phyloP scores from a whole-genome alignment of 2,329 filamentous ascomycete genomes.

The Fusarium sp. region DNA sequence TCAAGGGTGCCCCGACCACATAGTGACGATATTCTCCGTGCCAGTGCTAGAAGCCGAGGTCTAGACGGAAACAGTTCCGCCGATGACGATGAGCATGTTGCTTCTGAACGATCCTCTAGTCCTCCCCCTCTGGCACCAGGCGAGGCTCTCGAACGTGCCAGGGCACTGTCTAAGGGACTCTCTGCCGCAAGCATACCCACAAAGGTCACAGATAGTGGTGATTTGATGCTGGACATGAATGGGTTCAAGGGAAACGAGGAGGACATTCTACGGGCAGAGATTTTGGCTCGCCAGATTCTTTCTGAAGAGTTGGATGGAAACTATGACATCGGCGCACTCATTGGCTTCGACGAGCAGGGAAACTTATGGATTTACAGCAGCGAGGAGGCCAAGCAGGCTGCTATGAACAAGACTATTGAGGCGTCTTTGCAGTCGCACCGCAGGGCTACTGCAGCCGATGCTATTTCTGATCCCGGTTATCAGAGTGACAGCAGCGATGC shows the following conservation, averaged over 20 bases:
- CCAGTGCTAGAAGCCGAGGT: slow-evolving; percentile 52
- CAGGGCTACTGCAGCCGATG: slow-evolving; percentile 73
- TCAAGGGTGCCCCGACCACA: slow-evolving; percentile 55
- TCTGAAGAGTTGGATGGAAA: slow-evolving; percentile 93
- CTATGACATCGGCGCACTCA: slow-evolving; percentile 94
- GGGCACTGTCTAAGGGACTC: slow-evolving; percentile 85
- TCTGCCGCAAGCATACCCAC: slow-evolving; percentile 92
- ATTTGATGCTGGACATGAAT: slow-evolving; percentile 98
- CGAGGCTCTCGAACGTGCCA: slow-evolving; percentile 85
- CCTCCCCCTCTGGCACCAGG: slow-evolving; percentile 76
- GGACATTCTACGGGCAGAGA: slow-evolving; percentile 88
- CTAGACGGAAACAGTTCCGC: slow-evolving; percentile 50
- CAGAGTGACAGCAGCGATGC: slow-evolving; percentile 85
- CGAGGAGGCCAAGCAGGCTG: slow-evolving; percentile 92
- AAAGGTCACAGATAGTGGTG: slow-evolving; percentile 89
- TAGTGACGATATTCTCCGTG: slow-evolving; percentile 64
- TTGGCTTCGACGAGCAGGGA: slow-evolving; percentile 93
- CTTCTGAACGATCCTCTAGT: slow-evolving; percentile 74
- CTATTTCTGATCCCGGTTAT: slow-evolving; percentile 91
- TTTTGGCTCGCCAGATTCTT: slow-evolving; percentile 91
- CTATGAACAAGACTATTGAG: slow-evolving; percentile 72
- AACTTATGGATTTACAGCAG: slow-evolving; percentile 99
- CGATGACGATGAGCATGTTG: slow-evolving; percentile 49
- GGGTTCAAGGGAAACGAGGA: slow-evolving; percentile 95
- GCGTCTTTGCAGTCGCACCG: slow-evolving; percentile 57